Evolutionary conservation across 73 alveolate species (phyloP).

Genomic region (Tetrahymena thermophila): DNA sequence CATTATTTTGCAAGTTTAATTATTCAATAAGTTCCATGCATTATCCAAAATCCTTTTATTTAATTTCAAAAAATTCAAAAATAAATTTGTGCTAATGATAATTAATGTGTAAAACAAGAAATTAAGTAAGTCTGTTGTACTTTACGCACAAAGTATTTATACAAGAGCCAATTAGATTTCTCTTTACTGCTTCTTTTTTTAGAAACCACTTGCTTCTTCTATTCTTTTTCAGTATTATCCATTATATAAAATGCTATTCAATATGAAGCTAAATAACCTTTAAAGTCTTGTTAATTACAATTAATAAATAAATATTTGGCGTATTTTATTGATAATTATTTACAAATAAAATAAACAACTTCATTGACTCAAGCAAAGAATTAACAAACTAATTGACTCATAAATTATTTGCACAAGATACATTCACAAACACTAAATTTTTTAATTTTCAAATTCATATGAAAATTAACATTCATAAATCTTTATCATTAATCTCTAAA

Average conservation of each 20-base stretch:
- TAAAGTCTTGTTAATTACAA: background rate
- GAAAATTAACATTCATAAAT: background rate
- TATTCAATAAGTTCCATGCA: slow-evolving; percentile 21
- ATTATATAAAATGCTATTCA: background rate
- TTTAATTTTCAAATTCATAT: background rate
- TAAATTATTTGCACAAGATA: background rate
- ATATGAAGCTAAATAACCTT: background rate
- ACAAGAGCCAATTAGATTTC: background rate
- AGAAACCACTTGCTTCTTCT: background rate
- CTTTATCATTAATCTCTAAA: background rate
- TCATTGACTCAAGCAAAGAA: background rate
- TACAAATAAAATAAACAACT: background rate
- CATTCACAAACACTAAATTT: background rate
- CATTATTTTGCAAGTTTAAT: slow-evolving; percentile 10
- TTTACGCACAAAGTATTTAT: background rate
- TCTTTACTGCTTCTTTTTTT: background rate
- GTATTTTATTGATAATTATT: background rate
- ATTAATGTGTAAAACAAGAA: background rate
- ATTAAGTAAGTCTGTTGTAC: background rate
- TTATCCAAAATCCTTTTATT: slow-evolving; percentile 3
- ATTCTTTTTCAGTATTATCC: background rate
- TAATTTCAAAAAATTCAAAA: background rate
- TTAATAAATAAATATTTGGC: background rate
- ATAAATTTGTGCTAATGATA: background rate
- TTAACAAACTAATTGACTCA: background rate